phyloP scores from a whole-genome alignment of 768 basidiomycete species.

The Suillus occidentalis region DNA sequence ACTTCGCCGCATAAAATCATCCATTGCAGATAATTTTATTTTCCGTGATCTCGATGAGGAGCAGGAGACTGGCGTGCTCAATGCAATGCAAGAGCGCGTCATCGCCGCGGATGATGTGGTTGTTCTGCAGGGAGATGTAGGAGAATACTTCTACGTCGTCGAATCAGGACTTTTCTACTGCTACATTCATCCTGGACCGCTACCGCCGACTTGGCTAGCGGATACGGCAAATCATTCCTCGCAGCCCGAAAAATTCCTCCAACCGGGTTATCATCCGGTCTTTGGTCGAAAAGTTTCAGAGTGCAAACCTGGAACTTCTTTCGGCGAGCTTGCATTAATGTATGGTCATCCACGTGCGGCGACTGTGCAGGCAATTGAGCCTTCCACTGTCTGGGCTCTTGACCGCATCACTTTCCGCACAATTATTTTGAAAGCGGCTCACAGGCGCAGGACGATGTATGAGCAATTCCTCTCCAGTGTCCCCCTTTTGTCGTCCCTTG shows the following conservation, averaged over 20 bases:
- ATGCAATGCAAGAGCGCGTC: conserved; percentile 90
- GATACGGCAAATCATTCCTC: conserved; percentile 39
- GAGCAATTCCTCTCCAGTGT: conserved; percentile 95
- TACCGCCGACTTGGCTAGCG: conserved; percentile 58
- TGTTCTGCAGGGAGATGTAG: conserved; percentile 95
- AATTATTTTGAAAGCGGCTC: conserved; percentile 92
- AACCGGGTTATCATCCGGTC: conserved; percentile 64
- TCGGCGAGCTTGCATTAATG: conserved; percentile 97
- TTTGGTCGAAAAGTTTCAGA: conserved; percentile 84
- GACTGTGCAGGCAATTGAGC: conserved; percentile 82
- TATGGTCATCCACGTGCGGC: conserved; percentile 96
- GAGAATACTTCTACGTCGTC: conserved; percentile 97
- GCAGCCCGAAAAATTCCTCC: conserved; percentile 55
- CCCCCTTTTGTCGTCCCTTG: conserved; percentile 80
- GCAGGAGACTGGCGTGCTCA: conserved; percentile 88
- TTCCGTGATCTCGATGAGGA: conserved; percentile 97
- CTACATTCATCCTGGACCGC: conserved; percentile 70
- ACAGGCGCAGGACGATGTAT: conserved; percentile 91
- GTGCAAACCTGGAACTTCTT: conserved; percentile 81
- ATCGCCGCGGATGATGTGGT: conserved; percentile 80
- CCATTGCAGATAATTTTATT: conserved; percentile 87
- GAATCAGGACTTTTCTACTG: conserved; percentile 86
- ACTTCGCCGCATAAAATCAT: conserved; percentile 80
- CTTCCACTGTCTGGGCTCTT: conserved; percentile 88
- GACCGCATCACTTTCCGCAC: conserved; percentile 98